Conservation (phyloP, 1,284 basidiomycete species). For the Rhodotorula mucilaginosa region DNA sequence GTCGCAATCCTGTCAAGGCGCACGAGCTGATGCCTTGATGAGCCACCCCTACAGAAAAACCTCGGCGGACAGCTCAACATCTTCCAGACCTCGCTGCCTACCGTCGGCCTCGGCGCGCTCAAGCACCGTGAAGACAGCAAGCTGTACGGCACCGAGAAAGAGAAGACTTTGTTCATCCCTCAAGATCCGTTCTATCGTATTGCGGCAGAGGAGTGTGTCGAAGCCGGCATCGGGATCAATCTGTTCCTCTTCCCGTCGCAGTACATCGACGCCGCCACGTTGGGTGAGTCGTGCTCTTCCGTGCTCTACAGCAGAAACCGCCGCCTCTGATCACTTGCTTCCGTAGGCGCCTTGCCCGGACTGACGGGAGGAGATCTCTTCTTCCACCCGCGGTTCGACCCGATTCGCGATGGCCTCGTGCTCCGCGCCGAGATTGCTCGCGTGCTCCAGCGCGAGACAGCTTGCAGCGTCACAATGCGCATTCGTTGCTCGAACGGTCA, state of each 20-base stretch:
- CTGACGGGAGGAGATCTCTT: conserved; percentile 89
- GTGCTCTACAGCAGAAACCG: neutral
- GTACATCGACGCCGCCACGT: conserved; percentile 82
- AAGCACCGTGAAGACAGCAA: conserved; percentile 63
- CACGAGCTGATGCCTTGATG: neutral
- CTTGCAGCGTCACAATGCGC: conserved; percentile 75
- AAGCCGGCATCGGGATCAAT: conserved; percentile 86
- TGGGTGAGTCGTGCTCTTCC: conserved; percentile 57
- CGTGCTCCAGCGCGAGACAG: conserved; percentile 69
- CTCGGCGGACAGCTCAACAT: conserved; percentile 81
- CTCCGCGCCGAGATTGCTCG: conserved; percentile 72
- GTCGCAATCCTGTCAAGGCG: conserved; percentile 13
- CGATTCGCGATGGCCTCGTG: conserved; percentile 64
- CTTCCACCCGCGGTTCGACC: conserved; percentile 86
- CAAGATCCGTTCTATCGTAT: conserved; percentile 75
- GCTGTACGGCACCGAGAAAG: conserved; percentile 85
- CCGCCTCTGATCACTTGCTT: neutral
- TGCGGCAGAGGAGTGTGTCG: conserved; percentile 81
- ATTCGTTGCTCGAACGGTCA: conserved; percentile 83
- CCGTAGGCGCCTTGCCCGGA: conserved; percentile 57
- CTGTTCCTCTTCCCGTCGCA: conserved; percentile 81
- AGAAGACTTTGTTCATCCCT: conserved; percentile 73
- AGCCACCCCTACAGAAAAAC: conserved; percentile 56
- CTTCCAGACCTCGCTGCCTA: conserved; percentile 78
- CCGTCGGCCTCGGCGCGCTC: conserved; percentile 70